Base-by-base conservation (phyloP, 495 filamentous ascomycete genomes). In the Tuber melanosporum region DNA sequence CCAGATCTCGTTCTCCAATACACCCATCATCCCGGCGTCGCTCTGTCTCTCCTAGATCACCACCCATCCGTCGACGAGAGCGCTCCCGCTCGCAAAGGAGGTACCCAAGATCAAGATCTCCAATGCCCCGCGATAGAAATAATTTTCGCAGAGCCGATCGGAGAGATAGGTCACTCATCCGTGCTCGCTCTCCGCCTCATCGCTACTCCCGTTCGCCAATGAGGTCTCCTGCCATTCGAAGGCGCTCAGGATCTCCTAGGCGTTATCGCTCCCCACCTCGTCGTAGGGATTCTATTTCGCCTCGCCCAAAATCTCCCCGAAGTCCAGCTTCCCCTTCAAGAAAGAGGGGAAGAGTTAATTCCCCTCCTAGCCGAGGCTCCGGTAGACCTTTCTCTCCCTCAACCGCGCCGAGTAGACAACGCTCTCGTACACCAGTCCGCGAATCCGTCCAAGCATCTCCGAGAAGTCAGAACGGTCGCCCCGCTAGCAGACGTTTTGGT, bases 201-300 rank as follows among this genome's bases (percentile, higher is more conserved):
- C 82, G 82, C 74, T 73, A 72, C 26, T 78, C 81, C 41, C 81
- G 74, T 49, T 82, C 81, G 72, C 81, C 81, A 49, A 82, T 74
- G 36, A 77, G 81, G 43, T 76, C 81, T 8, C 74, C 80, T 42
- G n/a, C 77, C 19, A 71, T 74, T 14, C 75, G 81, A 71, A 77
- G 81, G 15, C 81, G 81, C 46, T 79, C 79, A 10, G 71, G 76
- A 8, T 73, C 82, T 22, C 82, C 82, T 2, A 75, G 79, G 19
- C 70, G 77, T 22, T 74, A 74, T 71, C 73, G 73, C 41, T 79
- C 78, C 39, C 76, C 82, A 41, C 72, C 75, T 42, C 69, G 74
- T 36, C 81, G 80, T 32, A 71, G 74, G n/a, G 73, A 74, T 70
- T 82, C 80, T 20, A 74, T 80, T 70, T 82, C 80, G 57, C 81